Conservation (phyloP, 148 eudicot genomes). For the Silene uniflora region DNA sequence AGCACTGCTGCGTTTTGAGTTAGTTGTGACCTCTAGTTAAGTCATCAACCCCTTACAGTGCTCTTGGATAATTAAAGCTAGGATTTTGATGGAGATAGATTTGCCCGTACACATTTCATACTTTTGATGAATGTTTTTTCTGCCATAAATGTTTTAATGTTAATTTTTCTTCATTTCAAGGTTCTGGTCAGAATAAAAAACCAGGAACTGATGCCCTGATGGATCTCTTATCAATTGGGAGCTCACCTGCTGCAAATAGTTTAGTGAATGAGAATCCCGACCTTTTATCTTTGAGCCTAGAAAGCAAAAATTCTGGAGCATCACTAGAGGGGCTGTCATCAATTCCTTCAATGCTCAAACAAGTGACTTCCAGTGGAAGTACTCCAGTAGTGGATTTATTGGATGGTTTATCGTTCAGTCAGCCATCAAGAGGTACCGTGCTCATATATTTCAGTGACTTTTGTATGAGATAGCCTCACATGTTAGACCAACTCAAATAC, state of each 20-base stretch:
- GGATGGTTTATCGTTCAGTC: constrained; percentile 60
- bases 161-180: constrained; percentile 34
- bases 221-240: constrained; percentile 89
- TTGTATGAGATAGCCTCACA: not conserved
- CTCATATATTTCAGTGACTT: not conserved
- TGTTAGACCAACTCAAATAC: too few relatives aligned
- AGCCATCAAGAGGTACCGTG: constrained; percentile 36
- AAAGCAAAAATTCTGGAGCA: constrained; percentile 42
- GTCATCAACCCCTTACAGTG: not conserved
- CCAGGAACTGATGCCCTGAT: constrained; percentile 71
- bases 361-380: constrained; percentile 45
- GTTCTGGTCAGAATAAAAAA: constrained; percentile 57
- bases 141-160: constrained; percentile 17
- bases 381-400: constrained; percentile 70
- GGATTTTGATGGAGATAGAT: not conserved
- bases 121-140: not conserved
- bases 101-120: not conserved
- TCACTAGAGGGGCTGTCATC: constrained; percentile 46
- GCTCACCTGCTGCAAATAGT: constrained; percentile 51
- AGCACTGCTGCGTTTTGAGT: not conserved
- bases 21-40: not conserved
- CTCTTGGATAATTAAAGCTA: not conserved
- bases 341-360: constrained; percentile 38
- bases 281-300: constrained; percentile 49
- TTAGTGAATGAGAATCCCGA: constrained; percentile 42